Percentiles rank a stretch among this genome's conserved stretches.
Conservation (phyloP, 78 protist species). For the Monosiga brevicollis region DNA sequence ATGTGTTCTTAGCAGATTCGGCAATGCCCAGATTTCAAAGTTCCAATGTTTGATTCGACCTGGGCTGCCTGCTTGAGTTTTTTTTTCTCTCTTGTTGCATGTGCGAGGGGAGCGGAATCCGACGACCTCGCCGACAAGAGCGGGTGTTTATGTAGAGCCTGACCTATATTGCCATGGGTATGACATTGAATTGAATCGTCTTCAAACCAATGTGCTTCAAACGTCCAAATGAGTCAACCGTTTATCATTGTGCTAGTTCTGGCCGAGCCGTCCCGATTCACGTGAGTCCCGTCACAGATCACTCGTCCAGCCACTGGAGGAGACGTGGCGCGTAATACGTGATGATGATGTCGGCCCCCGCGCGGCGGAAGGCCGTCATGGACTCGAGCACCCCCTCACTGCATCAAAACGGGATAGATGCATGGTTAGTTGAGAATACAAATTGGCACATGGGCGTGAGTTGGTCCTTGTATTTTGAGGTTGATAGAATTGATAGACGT, state of each 20-base stretch:
- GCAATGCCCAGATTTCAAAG: too few species aligned
- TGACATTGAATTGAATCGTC: neutral
- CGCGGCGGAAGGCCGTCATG: slow-evolving; percentile 43
- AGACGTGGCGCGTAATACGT: slow-evolving; percentile 65
- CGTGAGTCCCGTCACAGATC: neutral
- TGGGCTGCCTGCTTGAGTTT: neutral
- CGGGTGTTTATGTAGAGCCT: neutral
- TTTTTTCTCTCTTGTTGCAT: neutral
- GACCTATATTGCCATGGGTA: neutral
- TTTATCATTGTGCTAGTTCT: neutral
- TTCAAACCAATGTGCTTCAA: neutral
- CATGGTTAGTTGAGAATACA: too few species aligned
- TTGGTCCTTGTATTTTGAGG: too few species aligned
- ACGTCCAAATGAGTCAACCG: neutral
- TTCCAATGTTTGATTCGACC: too few species aligned
- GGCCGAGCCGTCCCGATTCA: neutral
- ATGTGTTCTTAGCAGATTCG: too few species aligned
- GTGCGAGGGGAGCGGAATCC: neutral
- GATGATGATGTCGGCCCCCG: slow-evolving; percentile 70
- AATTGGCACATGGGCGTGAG: too few species aligned
- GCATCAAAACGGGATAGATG: too few species aligned
- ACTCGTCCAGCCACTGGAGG: slow-evolving; percentile 41
- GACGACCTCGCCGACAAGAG: neutral
- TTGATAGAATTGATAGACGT: too few species aligned
- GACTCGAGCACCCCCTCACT: slow-evolving; percentile 44